A percentile compares a stretch with the other conserved stretches of the same genome.
Conservation (phyloP, 139 green algal species). For the Desmodesmus armatus region DNA sequence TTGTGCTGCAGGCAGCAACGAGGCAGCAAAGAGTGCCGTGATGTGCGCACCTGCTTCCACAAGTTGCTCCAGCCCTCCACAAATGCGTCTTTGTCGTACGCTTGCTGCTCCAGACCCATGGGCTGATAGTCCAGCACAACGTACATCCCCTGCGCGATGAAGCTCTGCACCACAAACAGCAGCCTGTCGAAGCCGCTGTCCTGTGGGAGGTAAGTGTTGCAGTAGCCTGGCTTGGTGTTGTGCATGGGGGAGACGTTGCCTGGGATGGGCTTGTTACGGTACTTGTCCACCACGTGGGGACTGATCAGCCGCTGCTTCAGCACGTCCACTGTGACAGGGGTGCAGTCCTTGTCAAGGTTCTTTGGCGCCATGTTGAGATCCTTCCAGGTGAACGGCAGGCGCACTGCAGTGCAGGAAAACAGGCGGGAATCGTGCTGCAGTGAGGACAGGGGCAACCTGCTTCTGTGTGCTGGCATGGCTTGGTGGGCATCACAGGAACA, state of each 20-base stretch:
- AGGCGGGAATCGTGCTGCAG: too few relatives aligned
- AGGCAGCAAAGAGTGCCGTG: too few relatives aligned
- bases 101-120: conserved; percentile 45
- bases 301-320: conserved; percentile 33
- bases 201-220: conserved; percentile 44
- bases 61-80: conserved; percentile 29
- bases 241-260: conserved; percentile 25
- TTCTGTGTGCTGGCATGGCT: too few relatives aligned
- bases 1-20: too few relatives aligned
- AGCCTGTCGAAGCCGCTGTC: conserved; percentile 38
- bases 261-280: conserved; percentile 26
- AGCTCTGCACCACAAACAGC: conserved; percentile 25
- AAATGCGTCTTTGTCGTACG: conserved; percentile 35
- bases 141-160: conserved; percentile 52
- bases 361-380: conserved; percentile 43
- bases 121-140: conserved; percentile 52
- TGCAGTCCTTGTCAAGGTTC: conserved; percentile 36
- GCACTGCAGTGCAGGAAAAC: too few relatives aligned
- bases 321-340: conserved; percentile 29
- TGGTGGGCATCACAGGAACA: too few relatives aligned
- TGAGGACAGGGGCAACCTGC: too few relatives aligned
- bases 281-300: conserved; percentile 41
- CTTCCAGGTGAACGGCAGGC: conserved; percentile 44
- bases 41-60: conserved; percentile 38
- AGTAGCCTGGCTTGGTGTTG: conserved; percentile 19